phyloP scores from a whole-genome alignment of 2,329 filamentous ascomycete genomes.

The Aspergillus bombycis region DNA sequence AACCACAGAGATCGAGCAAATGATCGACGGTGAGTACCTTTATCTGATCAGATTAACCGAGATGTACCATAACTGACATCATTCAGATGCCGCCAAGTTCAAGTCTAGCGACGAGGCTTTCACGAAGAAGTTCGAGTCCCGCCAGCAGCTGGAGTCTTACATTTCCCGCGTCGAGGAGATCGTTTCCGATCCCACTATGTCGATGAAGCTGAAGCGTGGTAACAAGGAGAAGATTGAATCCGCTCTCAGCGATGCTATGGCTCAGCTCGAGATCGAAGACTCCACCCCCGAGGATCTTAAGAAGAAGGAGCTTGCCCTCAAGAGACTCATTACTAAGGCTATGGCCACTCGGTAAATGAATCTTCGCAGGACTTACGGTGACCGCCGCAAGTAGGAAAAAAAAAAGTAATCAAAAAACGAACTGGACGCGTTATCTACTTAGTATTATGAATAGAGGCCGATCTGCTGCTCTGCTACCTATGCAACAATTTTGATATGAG shows the following conservation, averaged over 20 bases:
- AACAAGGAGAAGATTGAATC: constrained; percentile 99
- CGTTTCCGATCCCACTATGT: constrained; percentile 92
- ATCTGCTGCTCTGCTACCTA: constrained; percentile 7
- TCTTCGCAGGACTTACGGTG: neutral
- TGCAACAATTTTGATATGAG: constrained; percentile 1
- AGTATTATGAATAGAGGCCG: constrained; percentile 14
- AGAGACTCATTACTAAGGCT: constrained; percentile 97
- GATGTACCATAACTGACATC: neutral
- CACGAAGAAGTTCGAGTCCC: constrained; percentile 98
- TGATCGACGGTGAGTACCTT: constrained; percentile 73
- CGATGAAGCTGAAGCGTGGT: constrained; percentile 96
- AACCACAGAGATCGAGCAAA: constrained; percentile 91
- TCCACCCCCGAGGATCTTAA: constrained; percentile 90
- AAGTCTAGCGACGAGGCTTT: constrained; percentile 97
- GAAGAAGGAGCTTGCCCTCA: constrained; percentile 99
- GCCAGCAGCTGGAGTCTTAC: constrained; percentile 99
- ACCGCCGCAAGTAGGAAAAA: neutral
- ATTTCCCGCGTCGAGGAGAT: constrained; percentile 99
- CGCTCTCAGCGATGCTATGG: constrained; percentile 96
- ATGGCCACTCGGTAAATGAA: constrained; percentile 81
- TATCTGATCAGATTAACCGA: neutral
- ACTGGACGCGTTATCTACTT: constrained; percentile 16
- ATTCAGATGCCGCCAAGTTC: constrained; percentile 90
- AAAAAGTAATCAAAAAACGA: neutral
- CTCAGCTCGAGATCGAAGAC: constrained; percentile 93